These are phyloP conservation scores for Pichia sp. DNA, from an alignment of 1,139 yeast genomes.

Conservation along the genomic window DNA sequence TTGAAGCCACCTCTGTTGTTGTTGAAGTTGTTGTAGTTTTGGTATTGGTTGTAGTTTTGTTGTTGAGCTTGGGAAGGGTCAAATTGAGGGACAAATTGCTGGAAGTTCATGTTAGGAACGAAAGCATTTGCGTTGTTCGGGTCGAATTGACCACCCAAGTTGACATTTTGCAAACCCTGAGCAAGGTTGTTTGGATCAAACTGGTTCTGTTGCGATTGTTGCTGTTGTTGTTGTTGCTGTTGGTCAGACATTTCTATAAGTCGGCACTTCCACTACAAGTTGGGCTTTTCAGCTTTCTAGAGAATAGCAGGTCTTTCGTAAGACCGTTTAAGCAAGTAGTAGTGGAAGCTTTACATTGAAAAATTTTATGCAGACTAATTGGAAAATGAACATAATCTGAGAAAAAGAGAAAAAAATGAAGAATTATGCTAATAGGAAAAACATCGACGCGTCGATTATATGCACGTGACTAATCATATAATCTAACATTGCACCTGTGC, in stretches of 20 bases:
- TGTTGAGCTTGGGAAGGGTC: constrained; percentile 26
- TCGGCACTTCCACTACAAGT: neutral
- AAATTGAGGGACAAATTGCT: constrained; percentile 28
- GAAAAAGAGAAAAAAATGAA: neutral
- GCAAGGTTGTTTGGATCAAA: constrained; percentile 51
- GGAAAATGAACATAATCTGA: neutral
- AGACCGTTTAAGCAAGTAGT: neutral
- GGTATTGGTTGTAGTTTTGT: constrained; percentile 29
- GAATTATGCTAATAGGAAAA: neutral
- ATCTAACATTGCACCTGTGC: neutral
- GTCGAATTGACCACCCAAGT: constrained; percentile 35
- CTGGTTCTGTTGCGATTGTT: constrained; percentile 24
- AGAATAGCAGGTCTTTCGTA: neutral
- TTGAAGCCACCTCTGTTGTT: constrained; percentile 19
- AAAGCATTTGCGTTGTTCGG: constrained; percentile 41
- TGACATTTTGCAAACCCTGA: constrained; percentile 47
- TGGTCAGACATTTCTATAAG: constrained; percentile 40
- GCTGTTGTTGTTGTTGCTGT: constrained; percentile 28
- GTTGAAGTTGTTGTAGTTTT: constrained; percentile 27
- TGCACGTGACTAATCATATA: neutral
- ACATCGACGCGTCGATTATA: neutral
- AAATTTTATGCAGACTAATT: neutral
- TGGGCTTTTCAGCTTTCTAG: neutral
- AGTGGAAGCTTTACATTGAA: neutral
- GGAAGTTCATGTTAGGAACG: constrained; percentile 37